Evolutionary conservation across 305 asterid genomes (phyloP).

Genomic region (Fraxinus floribunda): DNA sequence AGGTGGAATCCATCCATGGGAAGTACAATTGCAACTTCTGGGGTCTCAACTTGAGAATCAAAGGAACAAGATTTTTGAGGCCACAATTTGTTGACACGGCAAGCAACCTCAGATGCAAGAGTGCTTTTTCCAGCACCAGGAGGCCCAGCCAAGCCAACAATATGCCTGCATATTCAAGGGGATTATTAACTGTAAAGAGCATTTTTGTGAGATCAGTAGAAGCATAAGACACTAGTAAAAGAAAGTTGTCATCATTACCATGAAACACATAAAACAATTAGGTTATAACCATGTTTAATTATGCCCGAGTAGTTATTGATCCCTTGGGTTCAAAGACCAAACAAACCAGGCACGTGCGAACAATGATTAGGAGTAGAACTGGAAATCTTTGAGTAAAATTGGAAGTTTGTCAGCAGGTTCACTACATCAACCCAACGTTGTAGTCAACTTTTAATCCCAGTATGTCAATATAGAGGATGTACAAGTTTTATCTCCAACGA

Average conservation of each 20-base stretch:
- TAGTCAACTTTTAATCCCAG: background rate
- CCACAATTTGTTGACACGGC: slow-evolving; percentile 80
- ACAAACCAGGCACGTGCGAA: background rate
- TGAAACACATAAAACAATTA: slow-evolving; percentile 9
- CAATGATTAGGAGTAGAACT: background rate
- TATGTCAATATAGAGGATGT: background rate
- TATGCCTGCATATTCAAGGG: slow-evolving; percentile 53
- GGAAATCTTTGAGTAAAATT: background rate
- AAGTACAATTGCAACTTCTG: slow-evolving; percentile 72
- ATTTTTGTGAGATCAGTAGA: slow-evolving; percentile 15
- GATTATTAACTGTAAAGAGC: slow-evolving; percentile 12
- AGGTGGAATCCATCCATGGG: slow-evolving; percentile 99
- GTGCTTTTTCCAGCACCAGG: slow-evolving; percentile 98
- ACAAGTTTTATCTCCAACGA: background rate
- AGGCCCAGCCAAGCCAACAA: slow-evolving; percentile 90
- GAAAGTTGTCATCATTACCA: slow-evolving; percentile 1
- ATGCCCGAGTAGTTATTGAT: slow-evolving; percentile 1
- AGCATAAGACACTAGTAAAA: background rate
- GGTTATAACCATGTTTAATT: slow-evolving; percentile 10
- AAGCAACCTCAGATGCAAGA: slow-evolving; percentile 71
- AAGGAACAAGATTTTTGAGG: slow-evolving; percentile 47
- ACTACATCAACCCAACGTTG: background rate
- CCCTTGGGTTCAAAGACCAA: slow-evolving; percentile 14
- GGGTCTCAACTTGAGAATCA: slow-evolving; percentile 77
- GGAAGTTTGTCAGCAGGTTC: background rate